Conservation (phyloP, 2,329 filamentous ascomycete genomes). For the Fusarium citri region DNA sequence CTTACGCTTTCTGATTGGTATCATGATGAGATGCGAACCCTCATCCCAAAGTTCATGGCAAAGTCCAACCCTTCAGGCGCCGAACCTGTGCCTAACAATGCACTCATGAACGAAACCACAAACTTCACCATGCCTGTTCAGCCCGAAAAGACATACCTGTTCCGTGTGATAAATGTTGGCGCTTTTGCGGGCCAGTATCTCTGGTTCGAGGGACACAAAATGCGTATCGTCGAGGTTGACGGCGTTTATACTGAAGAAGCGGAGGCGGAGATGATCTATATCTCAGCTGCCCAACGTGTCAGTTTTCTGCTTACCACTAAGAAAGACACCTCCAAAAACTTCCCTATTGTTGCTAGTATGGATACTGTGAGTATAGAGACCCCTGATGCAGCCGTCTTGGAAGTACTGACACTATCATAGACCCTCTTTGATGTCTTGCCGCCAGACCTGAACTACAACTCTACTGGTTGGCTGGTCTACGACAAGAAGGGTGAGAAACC, state of each 20-base stretch:
- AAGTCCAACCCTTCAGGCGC: constrained; percentile 68
- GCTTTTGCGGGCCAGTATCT: constrained; percentile 76
- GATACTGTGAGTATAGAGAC: constrained; percentile 64
- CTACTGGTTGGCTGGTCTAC: constrained; percentile 73
- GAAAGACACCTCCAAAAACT: constrained; percentile 71
- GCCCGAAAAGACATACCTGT: constrained; percentile 77
- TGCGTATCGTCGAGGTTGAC: constrained; percentile 79
- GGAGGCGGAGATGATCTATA: constrained; percentile 72
- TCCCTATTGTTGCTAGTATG: constrained; percentile 76
- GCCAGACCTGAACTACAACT: constrained; percentile 73
- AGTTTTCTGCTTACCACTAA: constrained; percentile 73
- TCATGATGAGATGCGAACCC: constrained; percentile 65
- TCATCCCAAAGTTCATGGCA: constrained; percentile 62
- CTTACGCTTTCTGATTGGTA: constrained; percentile 79
- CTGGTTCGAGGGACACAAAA: constrained; percentile 74
- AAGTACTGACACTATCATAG: constrained; percentile 48
- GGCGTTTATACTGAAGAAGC: constrained; percentile 74
- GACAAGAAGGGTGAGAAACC: constrained; percentile 60
- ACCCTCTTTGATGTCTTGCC: constrained; percentile 77
- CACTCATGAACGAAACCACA: constrained; percentile 77
- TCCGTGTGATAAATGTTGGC: constrained; percentile 78
- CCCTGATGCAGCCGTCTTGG: neutral
- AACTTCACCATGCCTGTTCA: constrained; percentile 69
- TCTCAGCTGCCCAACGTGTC: constrained; percentile 75
- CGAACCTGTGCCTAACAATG: constrained; percentile 75